phyloP scores from a whole-genome alignment of 306 rosid genomes.

The Quercus glauca region DNA sequence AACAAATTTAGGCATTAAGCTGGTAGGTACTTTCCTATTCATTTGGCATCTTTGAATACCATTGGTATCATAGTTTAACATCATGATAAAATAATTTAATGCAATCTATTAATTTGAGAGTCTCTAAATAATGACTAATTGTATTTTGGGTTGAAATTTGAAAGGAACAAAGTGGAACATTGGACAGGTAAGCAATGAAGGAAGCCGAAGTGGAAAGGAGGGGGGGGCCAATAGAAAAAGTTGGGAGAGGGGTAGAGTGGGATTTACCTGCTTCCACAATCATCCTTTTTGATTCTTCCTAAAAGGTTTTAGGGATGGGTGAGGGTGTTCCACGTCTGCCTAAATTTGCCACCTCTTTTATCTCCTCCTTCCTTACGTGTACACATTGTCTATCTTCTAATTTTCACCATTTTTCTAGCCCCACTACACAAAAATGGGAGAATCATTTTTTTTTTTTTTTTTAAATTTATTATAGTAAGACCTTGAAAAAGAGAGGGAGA shows the following conservation, averaged over 20 bases:
- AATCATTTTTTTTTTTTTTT: background rate
- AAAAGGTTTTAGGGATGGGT: conserved; percentile 28
- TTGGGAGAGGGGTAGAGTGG: background rate
- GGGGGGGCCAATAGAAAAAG: background rate
- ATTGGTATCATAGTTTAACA: background rate
- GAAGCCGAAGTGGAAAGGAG: conserved; percentile 11
- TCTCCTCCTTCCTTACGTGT: background rate
- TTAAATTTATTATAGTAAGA: too few relatives aligned
- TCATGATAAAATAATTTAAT: background rate
- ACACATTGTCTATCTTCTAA: background rate
- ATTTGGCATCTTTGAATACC: background rate
- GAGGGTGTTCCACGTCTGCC: conserved; percentile 43
- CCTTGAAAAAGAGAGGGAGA: too few relatives aligned
- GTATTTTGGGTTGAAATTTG: background rate
- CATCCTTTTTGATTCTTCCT: conserved; percentile 34
- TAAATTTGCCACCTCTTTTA: background rate
- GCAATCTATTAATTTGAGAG: background rate
- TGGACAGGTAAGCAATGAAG: background rate
- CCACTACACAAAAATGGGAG: background rate
- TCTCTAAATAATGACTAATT: background rate
- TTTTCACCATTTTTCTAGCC: background rate
- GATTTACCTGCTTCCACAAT: conserved; percentile 44
- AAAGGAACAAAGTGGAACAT: background rate
- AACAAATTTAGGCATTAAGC: background rate
- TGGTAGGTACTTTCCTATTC: background rate